A percentile compares a stretch with the other conserved stretches of the same genome.
Conservation (phyloP, 108 stramenopile genomes). For the Mayamaea pseudoterrestris region DNA sequence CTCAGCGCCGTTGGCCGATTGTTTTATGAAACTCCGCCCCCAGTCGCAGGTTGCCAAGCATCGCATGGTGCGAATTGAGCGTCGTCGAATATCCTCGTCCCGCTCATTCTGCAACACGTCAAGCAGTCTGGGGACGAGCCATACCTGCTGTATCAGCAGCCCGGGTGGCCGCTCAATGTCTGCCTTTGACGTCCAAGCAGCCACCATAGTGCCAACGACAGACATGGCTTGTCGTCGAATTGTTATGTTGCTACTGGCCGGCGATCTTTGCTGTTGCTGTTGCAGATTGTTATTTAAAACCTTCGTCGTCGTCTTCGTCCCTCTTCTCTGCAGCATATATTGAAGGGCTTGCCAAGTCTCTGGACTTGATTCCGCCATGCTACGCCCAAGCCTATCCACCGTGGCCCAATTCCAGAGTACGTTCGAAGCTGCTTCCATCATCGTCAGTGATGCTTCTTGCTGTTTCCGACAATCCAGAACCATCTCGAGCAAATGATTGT, state of each 20-base stretch:
- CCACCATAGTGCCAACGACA: not conserved
- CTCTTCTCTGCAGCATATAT: too few species aligned
- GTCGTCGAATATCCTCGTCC: not conserved
- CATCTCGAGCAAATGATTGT: not conserved
- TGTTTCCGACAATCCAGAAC: not conserved
- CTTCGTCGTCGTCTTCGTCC: too few species aligned
- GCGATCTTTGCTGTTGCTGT: not conserved
- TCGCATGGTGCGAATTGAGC: not conserved
- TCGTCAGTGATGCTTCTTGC: not conserved
- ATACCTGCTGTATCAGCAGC: not conserved
- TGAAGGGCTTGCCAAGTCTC: too few species aligned
- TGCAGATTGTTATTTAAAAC: not conserved
- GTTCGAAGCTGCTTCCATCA: not conserved
- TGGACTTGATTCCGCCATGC: not conserved
- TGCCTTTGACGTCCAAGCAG: not conserved
- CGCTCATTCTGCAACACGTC: not conserved
- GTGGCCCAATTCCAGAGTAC: not conserved
- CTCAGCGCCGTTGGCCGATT: not conserved
- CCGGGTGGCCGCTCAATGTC: not conserved
- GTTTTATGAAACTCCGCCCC: not conserved
- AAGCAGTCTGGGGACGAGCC: not conserved
- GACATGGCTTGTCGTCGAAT: not conserved
- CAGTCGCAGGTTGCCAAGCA: constrained; percentile 1
- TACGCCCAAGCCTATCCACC: not conserved
- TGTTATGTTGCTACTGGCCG: not conserved